Evolutionary conservation across 108 stramenopile species (phyloP), one percentile per base, ranked within the genome.

Genomic region (Cylindrotheca fusiformis): DNA sequence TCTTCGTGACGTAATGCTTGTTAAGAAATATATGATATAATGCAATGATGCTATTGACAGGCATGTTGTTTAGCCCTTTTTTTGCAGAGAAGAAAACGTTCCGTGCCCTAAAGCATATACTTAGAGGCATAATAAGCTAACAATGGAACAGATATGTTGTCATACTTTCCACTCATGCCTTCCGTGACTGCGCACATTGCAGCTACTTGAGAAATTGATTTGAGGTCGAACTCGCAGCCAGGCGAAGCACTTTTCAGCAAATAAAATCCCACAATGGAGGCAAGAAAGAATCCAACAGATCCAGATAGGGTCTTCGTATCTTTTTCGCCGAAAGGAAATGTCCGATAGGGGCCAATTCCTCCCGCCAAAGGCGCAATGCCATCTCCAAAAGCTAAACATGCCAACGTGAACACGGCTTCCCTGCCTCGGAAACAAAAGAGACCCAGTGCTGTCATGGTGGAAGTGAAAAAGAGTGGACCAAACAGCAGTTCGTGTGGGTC

Each of bases 361-460:
- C 86, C 86, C 4, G 84, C 51, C 23, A 81, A 28, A 1, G 86
- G 83, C 18, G 83, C 86, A 3, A 84, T 53, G 26, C 75, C 65
- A 63, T 87, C 86, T 36, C 86, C 86, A 10, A 84, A 72, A 41
- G 71, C 76, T 24, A 87, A 59, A n/a, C 80, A 65, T 18, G 79
- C 71, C 76, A 87, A 75, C n/a, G 82, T 60, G 23, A 77, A 68
- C 0, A 67, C 30, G 18, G 72, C 80, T 22, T 66, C 65, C 1
- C 1, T 10, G 1, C 30, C 19, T 26, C 55, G 59, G 67, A 80
- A 84, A 32, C 60, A 47, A 19, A 56, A 74, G 2, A 82, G 59
- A 21, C 86, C 86, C 14, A 76, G 46, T 20, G 60, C 63, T 5
- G 47, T 56, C 79, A 84, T 79, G 10, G 84, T 23, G 1, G 69